A percentile compares a stretch with the other conserved stretches of the same genome.
Conservation (phyloP, 1,284 basidiomycete genomes). For the Cutaneotrichosporon cyanovorans region DNA sequence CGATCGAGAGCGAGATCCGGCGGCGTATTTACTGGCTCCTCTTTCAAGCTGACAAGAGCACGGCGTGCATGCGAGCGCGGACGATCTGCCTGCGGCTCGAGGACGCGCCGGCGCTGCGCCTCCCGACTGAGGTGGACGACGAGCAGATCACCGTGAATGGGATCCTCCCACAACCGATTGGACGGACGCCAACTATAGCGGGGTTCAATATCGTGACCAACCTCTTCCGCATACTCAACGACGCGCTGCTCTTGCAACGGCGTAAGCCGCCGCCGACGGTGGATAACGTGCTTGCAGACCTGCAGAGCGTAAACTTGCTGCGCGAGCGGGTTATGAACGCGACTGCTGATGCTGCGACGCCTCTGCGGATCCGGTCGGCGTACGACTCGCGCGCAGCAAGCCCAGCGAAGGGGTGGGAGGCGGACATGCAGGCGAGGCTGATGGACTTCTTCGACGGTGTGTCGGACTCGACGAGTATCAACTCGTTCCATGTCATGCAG, state of each 20-base stretch:
- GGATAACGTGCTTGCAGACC: slow-evolving; percentile 31
- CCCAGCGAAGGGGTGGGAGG: slow-evolving; percentile 35
- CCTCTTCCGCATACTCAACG: slow-evolving; percentile 38
- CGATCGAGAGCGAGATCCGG: slow-evolving; percentile 35
- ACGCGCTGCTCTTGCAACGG: slow-evolving; percentile 31
- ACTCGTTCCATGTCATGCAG: slow-evolving; percentile 38
- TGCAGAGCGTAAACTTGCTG: slow-evolving; percentile 29
- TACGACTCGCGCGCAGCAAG: slow-evolving; percentile 24
- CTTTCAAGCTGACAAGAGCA: slow-evolving; percentile 42
- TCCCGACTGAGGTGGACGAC: slow-evolving; percentile 43
- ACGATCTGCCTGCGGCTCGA: slow-evolving; percentile 31
- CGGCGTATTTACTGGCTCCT: slow-evolving; percentile 38
- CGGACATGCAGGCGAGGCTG: slow-evolving; percentile 27
- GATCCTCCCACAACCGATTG: slow-evolving; percentile 32
- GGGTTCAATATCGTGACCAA: slow-evolving; percentile 41
- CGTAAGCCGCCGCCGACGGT: slow-evolving; percentile 26
- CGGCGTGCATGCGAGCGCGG: slow-evolving; percentile 33
- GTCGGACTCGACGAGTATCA: slow-evolving; percentile 21
- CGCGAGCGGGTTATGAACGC: slow-evolving; percentile 25
- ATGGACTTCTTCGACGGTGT: slow-evolving; percentile 27
- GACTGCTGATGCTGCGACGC: slow-evolving; percentile 20
- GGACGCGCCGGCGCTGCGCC: slow-evolving; percentile 25
- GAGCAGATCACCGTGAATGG: slow-evolving; percentile 39
- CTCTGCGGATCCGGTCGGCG: slow-evolving; percentile 23
- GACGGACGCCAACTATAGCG: slow-evolving; percentile 31